Percentiles rank a stretch among this genome's conserved stretches.
These are phyloP conservation scores for Epichloe gansuensis DNA, from an alignment of 2,329 filamentous ascomycete species.

Conservation along the genomic window DNA sequence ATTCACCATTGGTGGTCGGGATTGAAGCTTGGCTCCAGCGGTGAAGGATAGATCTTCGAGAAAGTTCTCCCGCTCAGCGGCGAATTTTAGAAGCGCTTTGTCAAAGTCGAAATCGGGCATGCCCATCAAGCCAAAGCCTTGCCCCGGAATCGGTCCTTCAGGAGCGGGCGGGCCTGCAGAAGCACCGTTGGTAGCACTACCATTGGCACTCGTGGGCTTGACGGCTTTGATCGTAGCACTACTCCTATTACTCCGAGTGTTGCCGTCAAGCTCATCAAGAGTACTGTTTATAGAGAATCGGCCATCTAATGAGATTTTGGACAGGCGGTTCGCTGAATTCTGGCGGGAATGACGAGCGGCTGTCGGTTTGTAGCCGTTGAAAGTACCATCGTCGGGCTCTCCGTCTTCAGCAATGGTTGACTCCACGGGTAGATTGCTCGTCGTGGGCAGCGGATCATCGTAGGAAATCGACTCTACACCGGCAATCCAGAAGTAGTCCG, in stretches of 20 bases:
- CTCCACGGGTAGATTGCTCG: slow-evolving; percentile 29
- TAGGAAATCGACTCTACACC: slow-evolving; percentile 57
- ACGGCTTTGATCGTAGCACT: slow-evolving; percentile 49
- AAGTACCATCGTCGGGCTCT: slow-evolving; percentile 36
- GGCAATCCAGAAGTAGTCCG: slow-evolving; percentile 68
- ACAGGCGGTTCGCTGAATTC: slow-evolving; percentile 46
- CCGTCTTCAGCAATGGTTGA: slow-evolving; percentile 52
- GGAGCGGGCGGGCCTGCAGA: slow-evolving; percentile 8
- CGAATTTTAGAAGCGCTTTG: slow-evolving; percentile 84
- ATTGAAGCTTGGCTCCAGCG: slow-evolving; percentile 65
- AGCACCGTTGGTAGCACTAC: slow-evolving; percentile 15
- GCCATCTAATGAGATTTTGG: slow-evolving; percentile 38
- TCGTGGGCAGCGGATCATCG: slow-evolving; percentile 36
- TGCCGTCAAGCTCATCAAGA: slow-evolving; percentile 46
- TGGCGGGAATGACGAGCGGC: slow-evolving; percentile 47
- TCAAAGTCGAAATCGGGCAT: slow-evolving; percentile 80
- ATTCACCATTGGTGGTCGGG: slow-evolving; percentile 60
- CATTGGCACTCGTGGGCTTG: slow-evolving; percentile 18
- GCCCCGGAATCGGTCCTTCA: neutral
- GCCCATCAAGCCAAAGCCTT: slow-evolving; percentile 2
- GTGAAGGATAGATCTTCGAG: slow-evolving; percentile 83
- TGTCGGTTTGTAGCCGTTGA: slow-evolving; percentile 15
- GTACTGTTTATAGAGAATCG: slow-evolving; percentile 41
- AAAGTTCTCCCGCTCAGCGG: slow-evolving; percentile 87
- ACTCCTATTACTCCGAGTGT: slow-evolving; percentile 51